Base-by-base conservation (phyloP, 352 stramenopile genomes). In the Phytopythium mirpurense region DNA sequence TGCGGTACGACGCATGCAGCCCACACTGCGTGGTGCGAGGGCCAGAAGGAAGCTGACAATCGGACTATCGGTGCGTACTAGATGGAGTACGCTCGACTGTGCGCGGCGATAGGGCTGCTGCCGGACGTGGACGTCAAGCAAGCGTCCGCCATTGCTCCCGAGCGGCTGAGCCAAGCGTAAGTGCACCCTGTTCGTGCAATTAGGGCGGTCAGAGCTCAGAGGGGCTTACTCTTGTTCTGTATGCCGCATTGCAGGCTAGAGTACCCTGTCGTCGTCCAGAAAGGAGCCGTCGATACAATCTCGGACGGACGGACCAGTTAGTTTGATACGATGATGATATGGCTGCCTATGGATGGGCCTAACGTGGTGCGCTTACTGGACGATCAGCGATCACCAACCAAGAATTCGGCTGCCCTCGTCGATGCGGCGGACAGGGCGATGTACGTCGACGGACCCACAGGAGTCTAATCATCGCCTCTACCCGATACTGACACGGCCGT, bases 371-470 rank as follows among this genome's bases (percentile, higher is more conserved):
- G n/a, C n/a, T n/a, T n/a, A n/a, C n/a, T n/a, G n/a, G n/a, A n/a
- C 36, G n/a, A 18, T 3, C 37, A 86, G 82, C 68, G 12, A 34
- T 95, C 21, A 64, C 66, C n/a, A 86, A 78, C 45, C 60, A 74
- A 29, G 70, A 86, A 32, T 81, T 81, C 45, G 83, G 86, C 5
- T 88, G 77, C n/a, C 78, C 86, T 16, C 72, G 91, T 19, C 82
- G 92, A 2, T 98, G 89, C 47, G 92, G 92, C 31, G 92, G 92
- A 19, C 85, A 98, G 65, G 92, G 92, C 55, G 92, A 98, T 59
- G 83, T 98, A 70, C 34, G 68, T 44, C n/a, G 10, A n/a, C 24
- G 10, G 5, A 15, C 7, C 18, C 29, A 12, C 0, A 18, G 14
- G 44, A 18, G 4, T 15, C n/a, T n/a, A n/a, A n/a, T n/a, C n/a